Evolutionary conservation across 148 eudicot species (phyloP).

Genomic region (Nepenthes gracilis): DNA sequence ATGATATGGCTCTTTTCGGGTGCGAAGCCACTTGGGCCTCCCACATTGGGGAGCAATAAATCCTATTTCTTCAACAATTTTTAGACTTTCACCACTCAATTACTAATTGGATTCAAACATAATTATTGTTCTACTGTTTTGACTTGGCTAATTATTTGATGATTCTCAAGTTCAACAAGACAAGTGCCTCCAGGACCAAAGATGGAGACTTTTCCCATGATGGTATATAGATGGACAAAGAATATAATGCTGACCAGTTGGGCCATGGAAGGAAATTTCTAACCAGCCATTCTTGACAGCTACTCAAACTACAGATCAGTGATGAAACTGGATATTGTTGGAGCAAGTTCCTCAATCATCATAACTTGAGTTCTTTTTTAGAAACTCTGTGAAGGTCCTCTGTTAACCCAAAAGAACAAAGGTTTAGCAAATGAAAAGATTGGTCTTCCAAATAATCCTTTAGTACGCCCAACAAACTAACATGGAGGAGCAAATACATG

Average conservation of each 20-base stretch:
- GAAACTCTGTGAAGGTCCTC: slow-evolving; percentile 43
- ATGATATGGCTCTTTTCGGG: no score
- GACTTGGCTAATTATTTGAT: no score
- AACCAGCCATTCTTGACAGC: slow-evolving; percentile 1
- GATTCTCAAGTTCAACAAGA: no score
- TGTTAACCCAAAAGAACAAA: slow-evolving; percentile 27
- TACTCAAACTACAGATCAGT: neutral
- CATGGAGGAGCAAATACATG: slow-evolving; percentile 28
- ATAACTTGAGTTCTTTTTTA: slow-evolving; percentile 38
- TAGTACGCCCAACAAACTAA: slow-evolving; percentile 14
- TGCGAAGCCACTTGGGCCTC: no score
- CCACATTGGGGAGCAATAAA: no score
- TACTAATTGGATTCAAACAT: neutral
- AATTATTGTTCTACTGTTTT: no score
- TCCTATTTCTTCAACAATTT: no score
- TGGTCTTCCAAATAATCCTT: slow-evolving; percentile 2
- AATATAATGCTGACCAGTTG: slow-evolving; percentile 14
- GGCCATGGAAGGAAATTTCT: slow-evolving; percentile 1
- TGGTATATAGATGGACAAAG: slow-evolving; percentile 12
- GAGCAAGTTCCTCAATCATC: slow-evolving; percentile 44
- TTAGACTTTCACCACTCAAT: neutral
- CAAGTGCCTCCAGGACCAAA: no score
- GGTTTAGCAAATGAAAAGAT: slow-evolving; percentile 4
- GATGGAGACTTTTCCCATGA: slow-evolving; percentile 17
- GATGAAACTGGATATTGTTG: slow-evolving; percentile 7